Evolutionary conservation across 2,329 filamentous ascomycete genomes (phyloP), one percentile per base, ranked within the genome.

Genomic region (Falciphora oryzae): DNA sequence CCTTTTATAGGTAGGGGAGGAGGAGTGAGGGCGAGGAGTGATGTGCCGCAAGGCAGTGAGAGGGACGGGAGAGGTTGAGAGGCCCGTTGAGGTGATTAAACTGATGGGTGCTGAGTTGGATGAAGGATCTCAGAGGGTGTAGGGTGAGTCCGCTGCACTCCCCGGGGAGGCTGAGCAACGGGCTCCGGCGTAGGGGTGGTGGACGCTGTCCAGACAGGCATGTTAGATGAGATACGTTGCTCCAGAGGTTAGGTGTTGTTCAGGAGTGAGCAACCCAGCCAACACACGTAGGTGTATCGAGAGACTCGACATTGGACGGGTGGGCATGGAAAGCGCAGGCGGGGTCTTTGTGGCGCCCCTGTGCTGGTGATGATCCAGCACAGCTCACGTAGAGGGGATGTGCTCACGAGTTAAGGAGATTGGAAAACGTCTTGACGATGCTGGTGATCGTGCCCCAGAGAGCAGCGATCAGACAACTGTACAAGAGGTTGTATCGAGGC

Each of bases 161-260:
- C 92, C 93, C 79, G 89, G 87, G 79, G 90, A 88, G 82, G 92
- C 89, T 86, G 92, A 92, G 86, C 92, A 93, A 86, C 92, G 92
- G 90, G 87, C 90, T 88, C 90, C 90, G 86, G 94, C 93, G 89
- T 93, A 96, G 85, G 93, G 91, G 87, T 97, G 90, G 83, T 97
- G 93, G 80, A 89, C 86, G 78, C 93, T 97, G 77, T 57, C 18
- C 10, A n/a, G 22, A 53, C 18, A 6, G 44, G 6, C 44, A 53
- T 53, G 44, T 53, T 53, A 53, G 44, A 66, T 65, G 65, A 63
- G 22, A 62, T 65, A 59, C 64, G 27, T 4, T 50, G n/a, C 29
- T 6, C 27, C 22, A 16, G 5, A 29, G 32, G 57, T 22, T 13
- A 3, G 16, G 38, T 50, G n/a, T 44, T 59, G 31, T 61, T 38